Evolutionary conservation across 2,329 filamentous ascomycete genomes (phyloP), one percentile per base, ranked within the genome.

Genomic region (Gyromitra esculenta): DNA sequence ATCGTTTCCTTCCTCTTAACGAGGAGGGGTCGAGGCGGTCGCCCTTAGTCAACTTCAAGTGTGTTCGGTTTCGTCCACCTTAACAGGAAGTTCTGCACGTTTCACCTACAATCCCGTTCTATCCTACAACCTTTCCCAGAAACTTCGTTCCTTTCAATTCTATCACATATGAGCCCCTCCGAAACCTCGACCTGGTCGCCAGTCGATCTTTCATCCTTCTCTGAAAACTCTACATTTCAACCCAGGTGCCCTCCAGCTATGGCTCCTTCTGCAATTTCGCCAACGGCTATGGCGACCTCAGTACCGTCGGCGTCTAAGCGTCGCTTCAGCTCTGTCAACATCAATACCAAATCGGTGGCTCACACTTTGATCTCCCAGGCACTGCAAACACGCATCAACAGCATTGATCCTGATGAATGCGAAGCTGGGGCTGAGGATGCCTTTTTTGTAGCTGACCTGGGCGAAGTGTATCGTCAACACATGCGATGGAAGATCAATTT

Each of bases 11-110:
- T 98, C 95, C 94, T 97, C 95, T 96, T 87, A 87, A 87, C 86
- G 95, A 94, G 96, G 96, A 95, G 96, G 96, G 96, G 93, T 97
- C 94, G 92, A 93, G 92, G 91, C 95, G 93, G 91, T 93, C 92
- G 93, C 92, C 93, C 91, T 92, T 92, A 90, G 90, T 91, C 89
- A 91, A 88, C 88, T 88, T 92, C 89, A 93, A 91, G 91, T 91
- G 93, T 89, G 92, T 93, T 88, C 92, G 91, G 86, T 97, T 94
- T 87, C 91, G 93, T 89, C 96, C 96, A 86, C 96, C 96, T 85
- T 98, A 98, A 94, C 87, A 91, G 84, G 75, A 75, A 75, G 71
- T 77, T 75, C 54, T 74, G 21, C 59, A 13, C 52, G 71, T 79
- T 80, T 75, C 82, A 82, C 82, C 82, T 82, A 77, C 70, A 65